These are phyloP conservation scores for Claviceps quebecensis DNA, from an alignment of 2,329 filamentous ascomycete species.

Conservation along the genomic window DNA sequence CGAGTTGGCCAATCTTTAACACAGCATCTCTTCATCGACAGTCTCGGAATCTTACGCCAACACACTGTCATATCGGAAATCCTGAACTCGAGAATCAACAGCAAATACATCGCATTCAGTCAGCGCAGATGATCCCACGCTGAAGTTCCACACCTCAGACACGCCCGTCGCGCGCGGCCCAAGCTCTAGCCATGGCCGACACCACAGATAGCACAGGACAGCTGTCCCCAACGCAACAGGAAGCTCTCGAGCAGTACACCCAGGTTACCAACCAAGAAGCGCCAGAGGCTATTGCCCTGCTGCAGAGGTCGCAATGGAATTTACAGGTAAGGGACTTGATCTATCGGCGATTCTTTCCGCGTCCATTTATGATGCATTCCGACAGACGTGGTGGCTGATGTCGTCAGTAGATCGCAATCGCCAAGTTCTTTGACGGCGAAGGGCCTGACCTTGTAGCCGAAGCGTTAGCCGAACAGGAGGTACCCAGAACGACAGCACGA, in stretches of 20 bases:
- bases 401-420: conserved; percentile 64
- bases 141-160: not conserved
- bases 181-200: conserved; percentile 18
- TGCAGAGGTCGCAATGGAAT: conserved; percentile 90
- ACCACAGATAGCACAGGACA: conserved; percentile 41
- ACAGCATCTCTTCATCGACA: not conserved
- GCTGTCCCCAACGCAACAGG: conserved; percentile 66
- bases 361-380: not conserved
- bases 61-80: not conserved
- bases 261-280: conserved; percentile 75
- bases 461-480: conserved; percentile 50
- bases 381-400: not conserved
- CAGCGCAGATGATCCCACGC: not conserved
- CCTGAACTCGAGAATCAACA: not conserved
- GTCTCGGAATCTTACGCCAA: not conserved
- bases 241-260: conserved; percentile 75
- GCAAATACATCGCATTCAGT: not conserved
- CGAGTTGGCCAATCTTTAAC: not conserved
- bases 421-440: conserved; percentile 97
- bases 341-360: too few species aligned
- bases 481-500: conserved; percentile 47
- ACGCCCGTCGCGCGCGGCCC: not conserved
- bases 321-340: conserved; percentile 48
- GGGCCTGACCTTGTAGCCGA: conserved; percentile 69
- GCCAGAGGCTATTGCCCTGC: conserved; percentile 60